Base-by-base conservation (phyloP, 1,284 basidiomycete genomes). In the Heliocybe sulcata region DNA sequence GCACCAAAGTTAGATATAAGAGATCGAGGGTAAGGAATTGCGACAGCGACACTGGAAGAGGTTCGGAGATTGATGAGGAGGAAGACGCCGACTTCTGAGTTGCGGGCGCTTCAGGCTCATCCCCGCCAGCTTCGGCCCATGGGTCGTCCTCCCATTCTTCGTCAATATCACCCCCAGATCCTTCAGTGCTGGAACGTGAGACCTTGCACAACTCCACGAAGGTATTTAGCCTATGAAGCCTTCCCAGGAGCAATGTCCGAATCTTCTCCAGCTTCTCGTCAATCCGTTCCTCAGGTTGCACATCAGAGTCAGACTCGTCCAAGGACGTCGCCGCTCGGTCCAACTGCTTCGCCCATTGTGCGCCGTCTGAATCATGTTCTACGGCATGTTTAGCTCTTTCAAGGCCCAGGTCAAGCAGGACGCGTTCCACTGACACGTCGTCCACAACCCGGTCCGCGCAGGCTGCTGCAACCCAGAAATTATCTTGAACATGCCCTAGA, bases 111-210 rank as follows among this genome's bases (percentile, higher is more conserved):
- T n/a, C 35, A 55, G 61, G 59, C 42, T 56, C 67, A 55, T 56
- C 66, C 26, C 62, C 66, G 35, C 68, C 65, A 42, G 38, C 38
- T 9, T 85, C 82, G 20, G 74, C 84, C 90, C 90, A 94, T 10
- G 91, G 90, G 67, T 94, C 90, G 63, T 92, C 90, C 61, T 85
- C 82, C 83, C 83, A 87, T 61, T 83, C 85, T 35, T 70, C 75
- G 54, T 82, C 81, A 33, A 72, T 67, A 20, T 64, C 66, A 26
- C 61, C 60, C 12, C 29, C 12, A 31, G 29, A 31, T 26, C 65
- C 65, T 9, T 73, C 69, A 16, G 65, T 66, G 2, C 22, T 31
- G 11, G 27, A 3, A 10, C 20, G 4, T 2, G 19, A 55, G 31
- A 20, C 23, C 31, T 50, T 73, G 62, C 71, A 77, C 57, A 90